phyloP scores from a whole-genome alignment of 352 stramenopile genomes.

The Globisporangium alternatum region DNA sequence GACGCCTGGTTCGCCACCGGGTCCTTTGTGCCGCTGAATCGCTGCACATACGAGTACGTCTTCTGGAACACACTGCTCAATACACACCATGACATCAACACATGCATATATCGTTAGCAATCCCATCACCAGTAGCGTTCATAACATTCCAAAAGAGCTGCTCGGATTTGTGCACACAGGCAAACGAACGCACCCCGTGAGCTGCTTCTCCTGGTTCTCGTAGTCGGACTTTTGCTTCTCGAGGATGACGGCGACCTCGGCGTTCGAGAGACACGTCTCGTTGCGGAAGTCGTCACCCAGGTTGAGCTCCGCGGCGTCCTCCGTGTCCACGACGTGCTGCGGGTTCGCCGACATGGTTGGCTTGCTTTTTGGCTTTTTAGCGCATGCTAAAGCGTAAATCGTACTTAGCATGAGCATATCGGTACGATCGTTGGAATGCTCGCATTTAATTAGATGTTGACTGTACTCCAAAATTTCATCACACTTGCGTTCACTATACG shows the following conservation, averaged over 20 bases:
- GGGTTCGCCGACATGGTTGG: constrained; percentile 69
- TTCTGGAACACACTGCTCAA: constrained; percentile 83
- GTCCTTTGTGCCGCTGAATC: constrained; percentile 90
- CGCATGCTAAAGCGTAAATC: neutral
- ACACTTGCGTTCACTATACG: no score
- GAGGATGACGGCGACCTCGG: constrained; percentile 87
- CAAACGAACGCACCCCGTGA: constrained; percentile 52
- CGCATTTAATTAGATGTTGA: no score
- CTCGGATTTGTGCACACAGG: neutral
- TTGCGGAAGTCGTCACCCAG: constrained; percentile 87
- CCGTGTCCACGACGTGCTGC: constrained; percentile 87
- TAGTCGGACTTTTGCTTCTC: constrained; percentile 91
- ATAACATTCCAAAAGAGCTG: constrained; percentile 1
- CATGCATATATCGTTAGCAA: neutral
- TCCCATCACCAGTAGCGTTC: neutral
- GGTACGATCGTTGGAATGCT: no score
- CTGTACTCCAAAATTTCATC: no score
- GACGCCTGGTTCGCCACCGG: constrained; percentile 88
- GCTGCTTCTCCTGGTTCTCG: constrained; percentile 89
- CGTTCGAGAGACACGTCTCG: constrained; percentile 88
- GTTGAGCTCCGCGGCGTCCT: constrained; percentile 89
- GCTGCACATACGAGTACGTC: constrained; percentile 90
- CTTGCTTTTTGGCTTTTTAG: neutral
- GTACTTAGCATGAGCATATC: neutral
- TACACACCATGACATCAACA: constrained; percentile 4